Evolutionary conservation across 2,329 filamentous ascomycete species (phyloP).

Genomic region (Hawksworthiomyces lignivorus): DNA sequence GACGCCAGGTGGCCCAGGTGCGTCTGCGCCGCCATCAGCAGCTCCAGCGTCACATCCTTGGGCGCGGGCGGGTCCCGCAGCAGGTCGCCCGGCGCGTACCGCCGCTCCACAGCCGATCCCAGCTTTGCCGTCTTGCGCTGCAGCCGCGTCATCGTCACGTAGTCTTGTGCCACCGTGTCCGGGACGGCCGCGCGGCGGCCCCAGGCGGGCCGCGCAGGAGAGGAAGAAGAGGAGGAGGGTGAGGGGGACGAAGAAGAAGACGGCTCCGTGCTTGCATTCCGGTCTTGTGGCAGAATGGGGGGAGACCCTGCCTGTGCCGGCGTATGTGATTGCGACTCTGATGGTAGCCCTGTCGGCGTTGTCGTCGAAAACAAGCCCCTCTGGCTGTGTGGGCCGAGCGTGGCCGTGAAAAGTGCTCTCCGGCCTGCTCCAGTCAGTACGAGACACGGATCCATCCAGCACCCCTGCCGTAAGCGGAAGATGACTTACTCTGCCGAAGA

Average conservation of each 20-base stretch:
- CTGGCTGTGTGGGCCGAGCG: too few species aligned
- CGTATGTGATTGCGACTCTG: too few species aligned
- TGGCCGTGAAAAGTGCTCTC: constrained; percentile 34
- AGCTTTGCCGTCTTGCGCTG: constrained; percentile 38
- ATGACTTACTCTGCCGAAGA: constrained; percentile 44
- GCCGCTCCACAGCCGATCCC: constrained; percentile 40
- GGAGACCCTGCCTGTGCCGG: too few species aligned
- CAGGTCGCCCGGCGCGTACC: constrained; percentile 60
- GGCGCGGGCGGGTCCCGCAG: constrained; percentile 66
- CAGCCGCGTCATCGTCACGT: constrained; percentile 31
- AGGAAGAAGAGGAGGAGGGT: too few species aligned
- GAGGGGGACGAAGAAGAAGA: too few species aligned
- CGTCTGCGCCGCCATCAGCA: constrained; percentile 78
- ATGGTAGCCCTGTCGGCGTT: neutral
- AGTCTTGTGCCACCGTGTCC: constrained; percentile 26
- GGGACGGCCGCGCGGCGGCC: constrained; percentile 2
- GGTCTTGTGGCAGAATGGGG: too few species aligned
- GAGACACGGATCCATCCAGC: too few species aligned
- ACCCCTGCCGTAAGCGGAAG: too few species aligned
- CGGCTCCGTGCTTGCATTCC: too few species aligned
- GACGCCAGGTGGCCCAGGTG: constrained; percentile 88
- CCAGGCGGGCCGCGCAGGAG: neutral
- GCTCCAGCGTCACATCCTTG: constrained; percentile 78
- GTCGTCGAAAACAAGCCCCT: neutral
- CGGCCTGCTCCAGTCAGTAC: constrained; percentile 48